Percentiles rank a stretch among this genome's conserved stretches.
phyloP scores from a whole-genome alignment of 192 early-diverging fungal genomes.

The Entomortierella chlamydospora region DNA sequence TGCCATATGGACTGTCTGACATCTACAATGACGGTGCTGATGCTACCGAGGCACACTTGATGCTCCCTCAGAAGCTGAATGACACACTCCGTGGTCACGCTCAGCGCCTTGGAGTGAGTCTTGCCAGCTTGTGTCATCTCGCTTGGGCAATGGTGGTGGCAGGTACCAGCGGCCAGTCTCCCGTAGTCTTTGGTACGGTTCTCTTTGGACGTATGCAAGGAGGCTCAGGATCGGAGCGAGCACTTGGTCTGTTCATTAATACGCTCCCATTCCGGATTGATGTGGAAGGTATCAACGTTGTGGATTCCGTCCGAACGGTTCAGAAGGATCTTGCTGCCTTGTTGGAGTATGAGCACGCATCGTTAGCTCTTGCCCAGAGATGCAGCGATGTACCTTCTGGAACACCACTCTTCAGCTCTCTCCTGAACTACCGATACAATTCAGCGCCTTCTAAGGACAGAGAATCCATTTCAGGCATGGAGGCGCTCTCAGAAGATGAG shows the following conservation, averaged over 20 bases:
- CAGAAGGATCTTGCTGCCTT: neutral
- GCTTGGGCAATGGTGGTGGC: neutral
- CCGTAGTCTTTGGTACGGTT: neutral
- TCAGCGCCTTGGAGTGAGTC: neutral
- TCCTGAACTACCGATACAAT: constrained; percentile 11
- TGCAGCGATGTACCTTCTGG: constrained; percentile 6
- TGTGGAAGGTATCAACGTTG: constrained; percentile 3
- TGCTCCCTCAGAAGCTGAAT: neutral
- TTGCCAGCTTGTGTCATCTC: constrained; percentile 8
- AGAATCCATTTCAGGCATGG: neutral
- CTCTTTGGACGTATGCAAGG: constrained; percentile 4
- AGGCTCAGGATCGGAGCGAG: neutral
- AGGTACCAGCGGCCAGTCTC: neutral
- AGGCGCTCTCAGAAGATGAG: neutral
- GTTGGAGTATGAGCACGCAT: constrained; percentile 9
- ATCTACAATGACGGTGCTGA: neutral
- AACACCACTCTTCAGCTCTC: constrained; percentile 2
- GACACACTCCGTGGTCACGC: neutral
- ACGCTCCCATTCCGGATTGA: constrained; percentile 12
- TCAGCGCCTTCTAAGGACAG: neutral
- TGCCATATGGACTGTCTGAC: constrained; percentile 1
- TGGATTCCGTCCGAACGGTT: neutral
- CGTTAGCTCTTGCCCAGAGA: constrained; percentile 5
- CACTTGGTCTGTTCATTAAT: constrained; percentile 7
- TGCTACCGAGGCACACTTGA: neutral